Evolutionary conservation across 345 rosid species (phyloP).

Genomic region (Nasturtium officinale): DNA sequence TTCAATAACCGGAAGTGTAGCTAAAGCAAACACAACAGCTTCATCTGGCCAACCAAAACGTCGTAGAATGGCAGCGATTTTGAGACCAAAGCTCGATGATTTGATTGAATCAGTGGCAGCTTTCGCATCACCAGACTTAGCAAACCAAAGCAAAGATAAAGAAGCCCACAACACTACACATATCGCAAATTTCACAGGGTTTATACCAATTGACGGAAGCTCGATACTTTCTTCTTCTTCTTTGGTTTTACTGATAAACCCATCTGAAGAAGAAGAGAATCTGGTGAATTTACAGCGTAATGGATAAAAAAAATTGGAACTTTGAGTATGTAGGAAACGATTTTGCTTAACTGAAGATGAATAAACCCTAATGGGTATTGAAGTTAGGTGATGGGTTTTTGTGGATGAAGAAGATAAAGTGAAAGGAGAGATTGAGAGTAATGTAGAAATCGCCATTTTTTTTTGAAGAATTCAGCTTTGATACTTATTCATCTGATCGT

Average conservation of each 20-base stretch:
- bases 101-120: conserved; percentile 82
- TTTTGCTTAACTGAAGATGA: conserved; percentile 36
- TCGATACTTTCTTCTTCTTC: conserved; percentile 41
- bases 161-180: conserved; percentile 80
- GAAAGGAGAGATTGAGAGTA: conserved; percentile 36
- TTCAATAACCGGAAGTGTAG: conserved; percentile 88
- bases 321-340: conserved; percentile 30
- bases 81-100: conserved; percentile 79
- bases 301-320: conserved; percentile 10
- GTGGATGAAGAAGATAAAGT: conserved; percentile 38
- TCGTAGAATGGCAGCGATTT: conserved; percentile 63
- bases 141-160: conserved; percentile 75
- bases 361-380: conserved; percentile 26
- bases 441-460: conserved; percentile 54
- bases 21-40: conserved; percentile 84
- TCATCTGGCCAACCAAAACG: conserved; percentile 82
- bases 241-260: conserved; percentile 39
- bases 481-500: neutral
- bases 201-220: conserved; percentile 46
- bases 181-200: conserved; percentile 52
- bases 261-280: conserved; percentile 40
- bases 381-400: conserved; percentile 45
- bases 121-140: conserved; percentile 74
- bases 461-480: neutral
- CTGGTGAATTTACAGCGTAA: conserved; percentile 20